Evolutionary conservation across 768 basidiomycete genomes (phyloP).

Genomic region (Leccinum subtestaceum): DNA sequence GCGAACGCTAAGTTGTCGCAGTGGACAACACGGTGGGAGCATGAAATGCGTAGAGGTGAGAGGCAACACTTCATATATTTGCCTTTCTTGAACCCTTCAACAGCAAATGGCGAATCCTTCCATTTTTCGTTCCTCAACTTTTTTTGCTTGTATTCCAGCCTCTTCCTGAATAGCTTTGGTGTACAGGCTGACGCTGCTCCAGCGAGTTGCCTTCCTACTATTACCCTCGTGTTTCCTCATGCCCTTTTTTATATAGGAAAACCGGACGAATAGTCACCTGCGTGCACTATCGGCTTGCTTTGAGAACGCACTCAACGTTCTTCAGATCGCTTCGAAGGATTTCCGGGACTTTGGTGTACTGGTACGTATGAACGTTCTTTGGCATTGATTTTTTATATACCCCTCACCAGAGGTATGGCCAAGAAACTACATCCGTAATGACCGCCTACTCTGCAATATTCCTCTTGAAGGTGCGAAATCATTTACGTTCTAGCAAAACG

Average conservation of each 20-base stretch:
- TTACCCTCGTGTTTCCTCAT: not conserved
- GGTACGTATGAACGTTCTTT: constrained; percentile 47
- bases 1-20: constrained; percentile 70
- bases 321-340: constrained; percentile 70
- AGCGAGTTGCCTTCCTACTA: constrained; percentile 37
- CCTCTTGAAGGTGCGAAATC: constrained; percentile 56
- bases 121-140: constrained; percentile 72
- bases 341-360: constrained; percentile 73
- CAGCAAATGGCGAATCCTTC: constrained; percentile 72
- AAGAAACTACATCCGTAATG: constrained; percentile 84
- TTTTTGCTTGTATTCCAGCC: constrained; percentile 73
- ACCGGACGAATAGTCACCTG: constrained; percentile 56
- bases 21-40: constrained; percentile 72
- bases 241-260: constrained; percentile 39
- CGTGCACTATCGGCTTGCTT: constrained; percentile 72
- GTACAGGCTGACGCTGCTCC: constrained; percentile 61
- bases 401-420: constrained; percentile 65
- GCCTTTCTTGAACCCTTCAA: constrained; percentile 7
- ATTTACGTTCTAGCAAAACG: constrained; percentile 4
- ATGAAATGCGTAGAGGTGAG: constrained; percentile 69
- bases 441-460: constrained; percentile 84
- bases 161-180: constrained; percentile 85
- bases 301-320: constrained; percentile 66
- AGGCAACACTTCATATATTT: not conserved
- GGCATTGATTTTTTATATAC: not conserved